Conservation (phyloP, 352 stramenopile species). For the Phytophthora hybrid region DNA sequence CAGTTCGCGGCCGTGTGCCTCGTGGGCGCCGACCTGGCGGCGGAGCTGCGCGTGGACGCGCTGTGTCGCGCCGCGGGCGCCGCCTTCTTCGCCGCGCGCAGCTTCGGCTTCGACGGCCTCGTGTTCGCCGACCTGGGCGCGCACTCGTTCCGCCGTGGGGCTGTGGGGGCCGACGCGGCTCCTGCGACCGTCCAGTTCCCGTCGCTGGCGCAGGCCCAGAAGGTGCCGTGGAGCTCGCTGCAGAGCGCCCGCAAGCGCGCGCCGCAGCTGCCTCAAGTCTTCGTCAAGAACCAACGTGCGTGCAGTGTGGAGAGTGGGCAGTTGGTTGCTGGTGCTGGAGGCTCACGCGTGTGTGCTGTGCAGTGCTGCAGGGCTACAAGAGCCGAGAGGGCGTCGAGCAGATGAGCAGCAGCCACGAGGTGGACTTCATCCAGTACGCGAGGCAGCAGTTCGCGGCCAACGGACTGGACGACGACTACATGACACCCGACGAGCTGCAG, state of each 20-base stretch:
- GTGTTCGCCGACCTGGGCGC: slow-evolving; percentile 82
- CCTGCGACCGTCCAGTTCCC: slow-evolving; percentile 62
- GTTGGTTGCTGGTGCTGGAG: background rate
- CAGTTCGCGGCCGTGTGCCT: slow-evolving; percentile 90
- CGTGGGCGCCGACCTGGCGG: slow-evolving; percentile 50
- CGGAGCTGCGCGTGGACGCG: slow-evolving; percentile 67
- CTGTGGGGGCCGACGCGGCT: slow-evolving; percentile 31
- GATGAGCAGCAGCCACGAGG: slow-evolving; percentile 28
- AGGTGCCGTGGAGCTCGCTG: slow-evolving; percentile 67
- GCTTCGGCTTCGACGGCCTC: slow-evolving; percentile 84
- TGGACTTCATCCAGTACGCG: slow-evolving; percentile 72
- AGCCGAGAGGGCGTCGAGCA: slow-evolving; percentile 23
- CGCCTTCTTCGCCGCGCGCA: slow-evolving; percentile 77
- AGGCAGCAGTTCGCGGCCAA: slow-evolving; percentile 56
- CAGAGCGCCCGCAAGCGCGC: slow-evolving; percentile 76
- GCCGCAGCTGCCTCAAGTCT: slow-evolving; percentile 77
- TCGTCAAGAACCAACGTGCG: slow-evolving; percentile 83
- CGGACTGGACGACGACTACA: slow-evolving; percentile 69
- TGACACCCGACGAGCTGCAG: slow-evolving; percentile 62
- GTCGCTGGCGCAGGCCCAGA: slow-evolving; percentile 56
- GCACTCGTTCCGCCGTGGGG: slow-evolving; percentile 71
- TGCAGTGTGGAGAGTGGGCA: background rate
- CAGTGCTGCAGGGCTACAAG: slow-evolving; percentile 77
- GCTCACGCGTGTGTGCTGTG: slow-evolving; percentile 1
- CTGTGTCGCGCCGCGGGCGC: slow-evolving; percentile 64